Conservation (phyloP, 164 flowering plant genomes). For the Litsea cubeba region DNA sequence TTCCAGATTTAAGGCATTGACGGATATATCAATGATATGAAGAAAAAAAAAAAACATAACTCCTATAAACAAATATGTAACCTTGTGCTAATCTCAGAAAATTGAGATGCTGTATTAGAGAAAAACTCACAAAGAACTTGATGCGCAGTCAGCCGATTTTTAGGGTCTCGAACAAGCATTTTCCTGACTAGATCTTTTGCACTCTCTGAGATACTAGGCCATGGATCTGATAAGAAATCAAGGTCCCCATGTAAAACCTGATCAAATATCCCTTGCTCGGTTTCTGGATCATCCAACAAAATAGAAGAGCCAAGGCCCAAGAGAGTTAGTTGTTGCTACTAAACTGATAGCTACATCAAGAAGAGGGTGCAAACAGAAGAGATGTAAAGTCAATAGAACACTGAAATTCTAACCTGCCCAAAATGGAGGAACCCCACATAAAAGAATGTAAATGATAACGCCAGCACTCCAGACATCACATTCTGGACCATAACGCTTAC, state of each 20-base stretch:
- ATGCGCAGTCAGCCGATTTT: slow-evolving; percentile 66
- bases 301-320: background rate
- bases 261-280: slow-evolving; percentile 71
- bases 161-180: slow-evolving; percentile 74
- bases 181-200: slow-evolving; percentile 74
- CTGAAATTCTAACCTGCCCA: slow-evolving; percentile 65
- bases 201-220: slow-evolving; percentile 73
- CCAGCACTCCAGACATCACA: slow-evolving; percentile 96
- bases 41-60: background rate
- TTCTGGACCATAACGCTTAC: slow-evolving; percentile 67
- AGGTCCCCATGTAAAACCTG: slow-evolving; percentile 69
- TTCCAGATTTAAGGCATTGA: background rate
- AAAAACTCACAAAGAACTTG: slow-evolving; percentile 70
- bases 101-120: background rate
- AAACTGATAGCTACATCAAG: background rate
- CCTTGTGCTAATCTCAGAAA: background rate
- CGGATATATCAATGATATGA: background rate
- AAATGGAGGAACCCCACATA: slow-evolving; percentile 88
- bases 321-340: background rate
- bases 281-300: slow-evolving; percentile 36
- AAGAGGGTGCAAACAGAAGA: background rate
- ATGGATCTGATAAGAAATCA: slow-evolving; percentile 71
- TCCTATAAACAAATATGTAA: background rate
- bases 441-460: slow-evolving; percentile 67
- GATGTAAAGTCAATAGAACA: background rate